These are phyloP conservation scores for Echeveria elegans DNA, from an alignment of 164 flowering plant genomes.

Conservation along the genomic window DNA sequence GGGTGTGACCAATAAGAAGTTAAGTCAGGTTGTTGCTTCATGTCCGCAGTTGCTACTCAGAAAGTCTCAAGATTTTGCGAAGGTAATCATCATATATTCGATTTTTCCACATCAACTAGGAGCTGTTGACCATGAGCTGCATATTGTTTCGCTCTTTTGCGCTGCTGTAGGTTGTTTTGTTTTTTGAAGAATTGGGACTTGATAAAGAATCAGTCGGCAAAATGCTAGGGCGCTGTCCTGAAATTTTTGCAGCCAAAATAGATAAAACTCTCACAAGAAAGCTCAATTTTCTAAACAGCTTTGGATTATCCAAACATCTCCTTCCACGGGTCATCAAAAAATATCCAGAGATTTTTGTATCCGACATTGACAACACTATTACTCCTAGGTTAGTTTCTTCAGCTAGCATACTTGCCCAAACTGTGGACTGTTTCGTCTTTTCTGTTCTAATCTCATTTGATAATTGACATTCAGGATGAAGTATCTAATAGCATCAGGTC, in stretches of 20 bases:
- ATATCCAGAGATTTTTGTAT: conserved; percentile 80
- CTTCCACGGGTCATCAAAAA: conserved; percentile 65
- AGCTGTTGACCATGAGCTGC: background rate
- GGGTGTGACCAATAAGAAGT: conserved; percentile 44
- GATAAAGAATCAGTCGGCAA: conserved; percentile 43
- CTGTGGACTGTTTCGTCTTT: background rate
- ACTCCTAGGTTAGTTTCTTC: conserved; percentile 54
- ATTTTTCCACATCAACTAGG: background rate
- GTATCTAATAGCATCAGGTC: conserved; percentile 55
- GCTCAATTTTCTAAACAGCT: conserved; percentile 38
- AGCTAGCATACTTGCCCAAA: background rate
- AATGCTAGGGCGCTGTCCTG: conserved; percentile 69
- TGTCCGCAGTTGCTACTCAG: conserved; percentile 82
- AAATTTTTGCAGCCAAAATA: conserved; percentile 57
- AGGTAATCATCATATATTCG: conserved; percentile 30
- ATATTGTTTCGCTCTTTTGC: background rate
- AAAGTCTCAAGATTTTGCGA: conserved; percentile 54
- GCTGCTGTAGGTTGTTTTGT: conserved; percentile 54
- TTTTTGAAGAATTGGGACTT: conserved; percentile 59
- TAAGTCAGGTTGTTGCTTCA: conserved; percentile 55
- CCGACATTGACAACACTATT: conserved; percentile 46
- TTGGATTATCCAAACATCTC: conserved; percentile 45
- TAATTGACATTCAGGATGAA: conserved; percentile 33
- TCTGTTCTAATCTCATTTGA: background rate
- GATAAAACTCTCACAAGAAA: conserved; percentile 65